phyloP scores from a whole-genome alignment of 441 rosid genomes.

The Omphalea diandra region DNA sequence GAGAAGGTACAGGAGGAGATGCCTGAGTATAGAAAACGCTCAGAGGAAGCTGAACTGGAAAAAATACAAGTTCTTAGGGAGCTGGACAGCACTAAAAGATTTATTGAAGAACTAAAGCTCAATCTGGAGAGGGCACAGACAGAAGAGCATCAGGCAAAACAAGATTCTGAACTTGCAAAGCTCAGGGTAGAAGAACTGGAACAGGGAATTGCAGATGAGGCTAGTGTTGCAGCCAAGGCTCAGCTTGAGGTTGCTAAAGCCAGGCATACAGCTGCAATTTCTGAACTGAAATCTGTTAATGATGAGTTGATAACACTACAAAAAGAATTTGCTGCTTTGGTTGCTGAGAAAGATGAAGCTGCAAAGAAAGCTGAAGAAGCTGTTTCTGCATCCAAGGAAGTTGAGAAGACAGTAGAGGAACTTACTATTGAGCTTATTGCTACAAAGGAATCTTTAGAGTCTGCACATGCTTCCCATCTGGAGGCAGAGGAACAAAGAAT shows the following conservation, averaged over 20 bases:
- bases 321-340: slow-evolving; percentile 54
- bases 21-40: slow-evolving; percentile 51
- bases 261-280: slow-evolving; percentile 63
- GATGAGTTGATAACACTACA: slow-evolving; percentile 58
- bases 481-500: slow-evolving; percentile 93
- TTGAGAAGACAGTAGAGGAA: slow-evolving; percentile 84
- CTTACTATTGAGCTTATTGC: slow-evolving; percentile 84
- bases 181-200: slow-evolving; percentile 91
- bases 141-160: slow-evolving; percentile 91
- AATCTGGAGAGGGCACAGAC: slow-evolving; percentile 80
- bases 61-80: slow-evolving; percentile 64
- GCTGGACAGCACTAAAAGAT: slow-evolving; percentile 75
- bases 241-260: slow-evolving; percentile 93
- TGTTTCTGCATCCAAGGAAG: slow-evolving; percentile 63
- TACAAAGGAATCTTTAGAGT: slow-evolving; percentile 75
- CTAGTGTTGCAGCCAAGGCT: slow-evolving; percentile 85
- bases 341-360: slow-evolving; percentile 56
- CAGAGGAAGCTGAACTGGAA: slow-evolving; percentile 63
- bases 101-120: slow-evolving; percentile 78
- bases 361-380: slow-evolving; percentile 75
- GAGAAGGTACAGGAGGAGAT: slow-evolving; percentile 69
- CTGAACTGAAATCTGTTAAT: slow-evolving; percentile 61
- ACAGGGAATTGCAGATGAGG: slow-evolving; percentile 87
- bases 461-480: slow-evolving; percentile 86
- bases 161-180: slow-evolving; percentile 85